Base-by-base conservation (phyloP, 345 rosid genomes). In the Orychophragmus violaceus region DNA sequence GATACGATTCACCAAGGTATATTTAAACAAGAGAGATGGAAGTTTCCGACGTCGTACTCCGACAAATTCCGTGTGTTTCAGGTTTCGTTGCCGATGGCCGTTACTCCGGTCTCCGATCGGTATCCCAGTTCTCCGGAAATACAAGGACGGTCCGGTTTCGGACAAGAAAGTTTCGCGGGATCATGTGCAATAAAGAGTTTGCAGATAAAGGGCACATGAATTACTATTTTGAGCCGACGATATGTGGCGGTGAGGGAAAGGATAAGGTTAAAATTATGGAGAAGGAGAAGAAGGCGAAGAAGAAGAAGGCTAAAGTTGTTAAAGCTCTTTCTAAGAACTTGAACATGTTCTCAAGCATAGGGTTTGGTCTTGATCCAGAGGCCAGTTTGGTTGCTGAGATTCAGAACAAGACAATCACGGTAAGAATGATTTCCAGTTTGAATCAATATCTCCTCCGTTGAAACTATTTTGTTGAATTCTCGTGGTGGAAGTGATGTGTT, bases 231-330 rank as follows among this genome's bases (percentile, higher is more conserved):
- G n/a, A n/a, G n/a, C n/a, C n/a, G n/a, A 46, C 72, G 57, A 66
- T 67, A 68, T 69, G 70, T 32, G 70, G 54, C 29, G 75, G 68
- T 10, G 6, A 48, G 21, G 16, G 60, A 48, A 69, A 52, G 14
- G 68, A 74, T 14, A 64, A 64, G 42, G 17, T 36, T 21, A 64
- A 58, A 36, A 29, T 36, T 37, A 37, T 64, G 72, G 74, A 72
- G 78, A 69, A 68, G 55, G 71, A 72, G 59, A 67, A 65, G 74
- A 67, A 65, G 24, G 64, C 66, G 6, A 36, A 56, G 16, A 85
- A 83, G 79, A 82, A 79, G 85, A 81, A 70, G 65, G 49, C 77
- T n/a, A 86, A 79, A 51, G 66, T 76, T 72, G 56, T 79, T 0
- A 78, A 79, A 62, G 74, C 74, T 42, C 76, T 84, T 55, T 72